Evolutionary conservation across 495 filamentous ascomycete genomes (phyloP).

Genomic region (Lindgomyces ingoldianus): DNA sequence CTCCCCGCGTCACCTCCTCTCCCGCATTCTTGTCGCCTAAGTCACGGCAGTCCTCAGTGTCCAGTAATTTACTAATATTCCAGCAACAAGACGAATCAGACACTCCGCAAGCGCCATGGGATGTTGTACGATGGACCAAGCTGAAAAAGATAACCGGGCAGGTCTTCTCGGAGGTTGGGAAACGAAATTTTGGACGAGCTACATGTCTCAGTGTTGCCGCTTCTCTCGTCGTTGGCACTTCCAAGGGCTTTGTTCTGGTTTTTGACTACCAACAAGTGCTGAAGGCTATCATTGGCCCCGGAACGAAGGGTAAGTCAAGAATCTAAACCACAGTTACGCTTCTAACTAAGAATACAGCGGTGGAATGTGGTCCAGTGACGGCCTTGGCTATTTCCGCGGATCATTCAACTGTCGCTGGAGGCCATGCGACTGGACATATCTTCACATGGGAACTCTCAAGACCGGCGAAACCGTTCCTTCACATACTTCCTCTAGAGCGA

Average conservation of each 20-base stretch:
- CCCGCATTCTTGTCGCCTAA: constrained; percentile 75
- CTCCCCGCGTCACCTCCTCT: constrained; percentile 74
- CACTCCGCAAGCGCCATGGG: constrained; percentile 76
- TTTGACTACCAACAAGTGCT: constrained; percentile 97
- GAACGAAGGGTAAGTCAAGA: constrained; percentile 74
- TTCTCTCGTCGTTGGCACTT: constrained; percentile 86
- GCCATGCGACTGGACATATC: constrained; percentile 86
- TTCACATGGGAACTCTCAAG: constrained; percentile 94
- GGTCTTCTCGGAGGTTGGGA: constrained; percentile 91
- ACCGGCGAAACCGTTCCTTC: constrained; percentile 81
- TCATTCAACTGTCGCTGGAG: constrained; percentile 84
- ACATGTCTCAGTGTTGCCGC: constrained; percentile 90
- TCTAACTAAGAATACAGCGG: constrained; percentile 54
- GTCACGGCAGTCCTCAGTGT: constrained; percentile 73
- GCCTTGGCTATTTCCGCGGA: constrained; percentile 90
- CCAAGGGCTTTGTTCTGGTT: constrained; percentile 88
- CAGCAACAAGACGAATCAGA: constrained; percentile 62
- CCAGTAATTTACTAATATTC: constrained; percentile 50
- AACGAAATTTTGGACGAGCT: constrained; percentile 86
- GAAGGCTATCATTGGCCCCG: constrained; percentile 89
- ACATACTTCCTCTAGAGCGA: constrained; percentile 73
- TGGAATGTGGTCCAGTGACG: constrained; percentile 86
- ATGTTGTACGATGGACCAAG: constrained; percentile 94
- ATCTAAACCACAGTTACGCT: not conserved
- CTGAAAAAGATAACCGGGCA: constrained; percentile 85